Evolutionary conservation across 257 asterid species (phyloP).

Genomic region (Solanum virginianum): DNA sequence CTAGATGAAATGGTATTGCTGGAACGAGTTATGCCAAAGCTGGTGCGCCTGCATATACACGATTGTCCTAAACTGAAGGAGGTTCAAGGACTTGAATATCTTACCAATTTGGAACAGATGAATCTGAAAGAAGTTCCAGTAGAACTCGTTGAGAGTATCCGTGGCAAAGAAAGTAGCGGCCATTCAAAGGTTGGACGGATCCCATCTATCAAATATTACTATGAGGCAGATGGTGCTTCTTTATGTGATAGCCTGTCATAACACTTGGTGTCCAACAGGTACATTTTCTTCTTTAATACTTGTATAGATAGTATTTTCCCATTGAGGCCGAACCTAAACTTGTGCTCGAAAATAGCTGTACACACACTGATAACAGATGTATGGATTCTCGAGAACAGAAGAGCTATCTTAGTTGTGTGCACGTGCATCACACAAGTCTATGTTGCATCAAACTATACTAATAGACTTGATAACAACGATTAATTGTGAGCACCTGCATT

Average conservation of each 20-base stretch:
- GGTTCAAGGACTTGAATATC: conserved; percentile 11
- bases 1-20: not conserved
- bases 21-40: conserved; percentile 6
- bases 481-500: not conserved
- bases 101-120: not conserved
- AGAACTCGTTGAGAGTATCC: not conserved
- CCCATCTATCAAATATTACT: not conserved
- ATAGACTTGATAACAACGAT: not conserved
- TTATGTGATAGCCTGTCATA: not conserved
- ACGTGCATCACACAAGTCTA: not conserved
- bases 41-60: not conserved
- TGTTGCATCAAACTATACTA: not conserved
- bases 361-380: not conserved
- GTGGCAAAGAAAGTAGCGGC: not conserved
- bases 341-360: not conserved
- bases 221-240: not conserved
- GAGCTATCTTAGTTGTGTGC: not conserved
- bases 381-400: not conserved
- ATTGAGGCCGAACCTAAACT: not conserved
- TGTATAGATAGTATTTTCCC: not conserved
- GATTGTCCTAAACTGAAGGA: not conserved
- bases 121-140: not conserved
- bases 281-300: not conserved
- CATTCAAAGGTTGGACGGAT: not conserved
- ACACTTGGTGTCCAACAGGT: not conserved